These are phyloP conservation scores for Tilletia indica DNA, from an alignment of 1,284 basidiomycete genomes.

Conservation along the genomic window DNA sequence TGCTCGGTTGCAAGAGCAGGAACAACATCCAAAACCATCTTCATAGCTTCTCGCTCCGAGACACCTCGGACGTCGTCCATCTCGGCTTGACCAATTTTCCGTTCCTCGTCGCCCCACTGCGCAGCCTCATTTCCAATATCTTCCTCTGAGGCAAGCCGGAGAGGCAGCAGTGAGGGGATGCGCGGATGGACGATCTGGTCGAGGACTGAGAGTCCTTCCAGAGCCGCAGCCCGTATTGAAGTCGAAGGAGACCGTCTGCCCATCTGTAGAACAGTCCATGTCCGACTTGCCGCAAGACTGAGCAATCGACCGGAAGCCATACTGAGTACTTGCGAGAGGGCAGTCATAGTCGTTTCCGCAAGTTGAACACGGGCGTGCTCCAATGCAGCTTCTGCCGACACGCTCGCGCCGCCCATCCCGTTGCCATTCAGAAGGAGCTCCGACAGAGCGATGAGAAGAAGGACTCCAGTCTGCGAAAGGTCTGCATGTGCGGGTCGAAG, in stretches of 20 bases:
- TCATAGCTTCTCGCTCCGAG: slow-evolving; percentile 3
- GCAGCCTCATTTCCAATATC: slow-evolving; percentile 3
- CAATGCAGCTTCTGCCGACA: background rate
- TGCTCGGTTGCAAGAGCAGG: background rate
- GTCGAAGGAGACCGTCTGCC: background rate
- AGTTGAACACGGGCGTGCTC: background rate
- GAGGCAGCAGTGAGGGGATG: background rate
- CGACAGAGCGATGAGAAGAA: background rate
- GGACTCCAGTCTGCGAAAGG: background rate
- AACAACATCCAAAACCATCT: background rate
- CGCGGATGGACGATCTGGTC: slow-evolving; percentile 16
- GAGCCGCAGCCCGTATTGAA: background rate
- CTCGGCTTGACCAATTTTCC: slow-evolving; percentile 1
- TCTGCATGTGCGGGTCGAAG: slow-evolving; percentile 7
- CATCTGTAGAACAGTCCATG: background rate
- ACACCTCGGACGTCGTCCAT: slow-evolving; percentile 12
- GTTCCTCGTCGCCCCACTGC: slow-evolving; percentile 11
- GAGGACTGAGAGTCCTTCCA: background rate
- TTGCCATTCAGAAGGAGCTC: background rate
- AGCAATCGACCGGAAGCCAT: slow-evolving; percentile 4
- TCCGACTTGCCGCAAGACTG: background rate
- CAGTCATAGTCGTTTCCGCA: background rate
- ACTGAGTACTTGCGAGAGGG: background rate
- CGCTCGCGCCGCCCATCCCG: background rate
- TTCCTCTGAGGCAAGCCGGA: background rate